phyloP scores from a whole-genome alignment of 1,139 yeast genomes.

The Diutina pseudorugosa region DNA sequence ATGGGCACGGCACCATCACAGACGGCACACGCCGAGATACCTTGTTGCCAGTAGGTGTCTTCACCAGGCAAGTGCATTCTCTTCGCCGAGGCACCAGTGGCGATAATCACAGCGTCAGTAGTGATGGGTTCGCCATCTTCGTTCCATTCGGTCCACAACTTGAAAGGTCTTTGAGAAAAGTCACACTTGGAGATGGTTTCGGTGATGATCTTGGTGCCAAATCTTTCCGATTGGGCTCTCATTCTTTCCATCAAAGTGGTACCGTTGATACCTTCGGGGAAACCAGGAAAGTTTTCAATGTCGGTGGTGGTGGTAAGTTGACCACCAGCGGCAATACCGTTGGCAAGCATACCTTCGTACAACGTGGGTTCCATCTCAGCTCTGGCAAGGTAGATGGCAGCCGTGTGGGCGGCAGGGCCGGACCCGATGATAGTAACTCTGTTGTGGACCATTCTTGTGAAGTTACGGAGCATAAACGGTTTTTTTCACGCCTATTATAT shows the following conservation, averaged over 20 bases:
- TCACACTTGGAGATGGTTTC: conserved; percentile 92
- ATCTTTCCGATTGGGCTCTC: conserved; percentile 76
- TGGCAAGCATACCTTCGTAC: conserved; percentile 94
- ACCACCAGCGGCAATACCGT: conserved; percentile 98
- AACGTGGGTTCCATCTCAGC: conserved; percentile 91
- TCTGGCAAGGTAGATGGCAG: conserved; percentile 91
- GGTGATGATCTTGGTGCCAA: conserved; percentile 88
- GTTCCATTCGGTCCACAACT: conserved; percentile 91
- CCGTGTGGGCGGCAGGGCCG: conserved; percentile 99
- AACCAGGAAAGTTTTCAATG: conserved; percentile 95
- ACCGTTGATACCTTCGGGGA: conserved; percentile 91
- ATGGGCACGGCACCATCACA: conserved; percentile 99
- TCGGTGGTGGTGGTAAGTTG: conserved; percentile 97
- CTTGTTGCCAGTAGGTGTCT: conserved; percentile 97
- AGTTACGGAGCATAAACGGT: not conserved
- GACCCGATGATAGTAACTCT: conserved; percentile 90
- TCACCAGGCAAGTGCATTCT: conserved; percentile 92
- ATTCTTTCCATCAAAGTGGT: conserved; percentile 82
- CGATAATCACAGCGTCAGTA: conserved; percentile 82
- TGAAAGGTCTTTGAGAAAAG: conserved; percentile 76
- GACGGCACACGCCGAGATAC: conserved; percentile 98
- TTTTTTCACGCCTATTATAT: not conserved
- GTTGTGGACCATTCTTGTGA: conserved; percentile 62
- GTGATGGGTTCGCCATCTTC: conserved; percentile 85
- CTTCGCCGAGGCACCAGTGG: conserved; percentile 97